These are phyloP conservation scores for Cadophora malorum DNA, from an alignment of 2,329 filamentous ascomycete genomes.

Conservation along the genomic window DNA sequence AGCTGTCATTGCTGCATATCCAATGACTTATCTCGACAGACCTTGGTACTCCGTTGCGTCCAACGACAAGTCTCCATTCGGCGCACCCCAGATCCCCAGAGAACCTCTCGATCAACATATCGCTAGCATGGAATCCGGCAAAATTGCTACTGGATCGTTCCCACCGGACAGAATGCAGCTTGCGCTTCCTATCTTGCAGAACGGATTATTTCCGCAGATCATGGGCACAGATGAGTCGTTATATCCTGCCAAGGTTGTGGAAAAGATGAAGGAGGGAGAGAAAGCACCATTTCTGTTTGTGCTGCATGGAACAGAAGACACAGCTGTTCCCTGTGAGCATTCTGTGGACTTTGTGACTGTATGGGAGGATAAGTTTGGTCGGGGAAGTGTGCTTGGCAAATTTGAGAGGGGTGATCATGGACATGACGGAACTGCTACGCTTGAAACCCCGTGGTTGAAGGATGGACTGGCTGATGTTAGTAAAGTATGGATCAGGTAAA, in stretches of 20 bases:
- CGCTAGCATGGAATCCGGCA: slow-evolving; percentile 21
- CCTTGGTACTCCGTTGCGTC: slow-evolving; percentile 24
- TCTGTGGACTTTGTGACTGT: slow-evolving; percentile 27
- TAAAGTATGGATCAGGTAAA: slow-evolving; percentile 31
- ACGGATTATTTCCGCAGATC: slow-evolving; percentile 27
- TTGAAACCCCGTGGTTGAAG: slow-evolving; percentile 35
- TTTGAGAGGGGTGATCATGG: slow-evolving; percentile 34
- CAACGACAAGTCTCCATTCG: slow-evolving; percentile 28
- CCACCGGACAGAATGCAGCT: slow-evolving; percentile 30
- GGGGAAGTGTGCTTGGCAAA: slow-evolving; percentile 23
- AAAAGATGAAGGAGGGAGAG: slow-evolving; percentile 24
- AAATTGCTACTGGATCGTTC: slow-evolving; percentile 30
- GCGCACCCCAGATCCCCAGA: slow-evolving; percentile 29
- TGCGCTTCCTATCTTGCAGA: slow-evolving; percentile 27
- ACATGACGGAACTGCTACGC: slow-evolving; percentile 27
- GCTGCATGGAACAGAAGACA: slow-evolving; percentile 35
- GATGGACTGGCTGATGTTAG: slow-evolving; percentile 29
- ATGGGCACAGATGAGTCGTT: slow-evolving; percentile 31
- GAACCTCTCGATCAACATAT: slow-evolving; percentile 30
- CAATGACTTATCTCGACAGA: slow-evolving; percentile 32
- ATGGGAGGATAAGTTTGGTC: slow-evolving; percentile 33
- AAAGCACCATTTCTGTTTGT: slow-evolving; percentile 31
- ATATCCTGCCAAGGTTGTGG: slow-evolving; percentile 26
- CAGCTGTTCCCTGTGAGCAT: slow-evolving; percentile 32
- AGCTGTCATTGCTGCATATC: slow-evolving; percentile 34